A percentile compares a stretch with the other conserved stretches of the same genome.
phyloP scores from a whole-genome alignment of 805 yeast species.

The Candida pini region DNA sequence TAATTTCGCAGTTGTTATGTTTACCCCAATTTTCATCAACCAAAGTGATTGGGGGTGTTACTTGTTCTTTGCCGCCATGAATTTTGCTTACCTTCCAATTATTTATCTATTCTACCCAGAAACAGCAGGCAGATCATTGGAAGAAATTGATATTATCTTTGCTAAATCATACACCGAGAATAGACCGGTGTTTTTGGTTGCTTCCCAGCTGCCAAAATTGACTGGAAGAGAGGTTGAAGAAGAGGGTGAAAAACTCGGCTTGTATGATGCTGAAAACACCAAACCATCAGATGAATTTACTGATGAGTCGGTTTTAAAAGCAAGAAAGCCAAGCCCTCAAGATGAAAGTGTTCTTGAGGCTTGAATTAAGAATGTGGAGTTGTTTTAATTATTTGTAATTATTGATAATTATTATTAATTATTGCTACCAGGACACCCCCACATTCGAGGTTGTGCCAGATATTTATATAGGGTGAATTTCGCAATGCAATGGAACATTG shows the following conservation, averaged over 20 bases:
- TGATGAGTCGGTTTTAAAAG: slow-evolving; percentile 3
- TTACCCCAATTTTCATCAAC: slow-evolving; percentile 52
- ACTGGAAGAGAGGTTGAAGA: slow-evolving; percentile 52
- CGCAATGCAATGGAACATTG: no score
- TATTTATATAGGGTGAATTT: no score
- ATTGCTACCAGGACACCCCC: no score
- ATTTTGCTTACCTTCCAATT: slow-evolving; percentile 55
- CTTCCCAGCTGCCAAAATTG: slow-evolving; percentile 55
- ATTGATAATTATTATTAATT: no score
- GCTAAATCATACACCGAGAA: slow-evolving; percentile 56
- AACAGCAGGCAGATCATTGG: slow-evolving; percentile 70
- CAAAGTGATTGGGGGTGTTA: slow-evolving; percentile 59
- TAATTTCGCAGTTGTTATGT: slow-evolving; percentile 65
- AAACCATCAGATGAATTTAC: slow-evolving; percentile 10
- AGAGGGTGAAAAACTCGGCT: slow-evolving; percentile 54
- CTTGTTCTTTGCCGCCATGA: slow-evolving; percentile 61
- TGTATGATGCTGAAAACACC: slow-evolving; percentile 26
- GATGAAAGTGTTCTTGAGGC: not conserved
- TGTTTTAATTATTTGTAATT: not conserved
- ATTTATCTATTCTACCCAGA: slow-evolving; percentile 70
- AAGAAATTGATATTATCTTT: slow-evolving; percentile 66
- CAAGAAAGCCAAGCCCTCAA: not conserved
- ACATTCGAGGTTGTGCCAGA: no score
- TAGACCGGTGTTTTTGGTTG: slow-evolving; percentile 57
- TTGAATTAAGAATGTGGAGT: not conserved